Evolutionary conservation across 1,284 basidiomycete species (phyloP).

Genomic region (Apiotrichum akiyoshidainum): DNA sequence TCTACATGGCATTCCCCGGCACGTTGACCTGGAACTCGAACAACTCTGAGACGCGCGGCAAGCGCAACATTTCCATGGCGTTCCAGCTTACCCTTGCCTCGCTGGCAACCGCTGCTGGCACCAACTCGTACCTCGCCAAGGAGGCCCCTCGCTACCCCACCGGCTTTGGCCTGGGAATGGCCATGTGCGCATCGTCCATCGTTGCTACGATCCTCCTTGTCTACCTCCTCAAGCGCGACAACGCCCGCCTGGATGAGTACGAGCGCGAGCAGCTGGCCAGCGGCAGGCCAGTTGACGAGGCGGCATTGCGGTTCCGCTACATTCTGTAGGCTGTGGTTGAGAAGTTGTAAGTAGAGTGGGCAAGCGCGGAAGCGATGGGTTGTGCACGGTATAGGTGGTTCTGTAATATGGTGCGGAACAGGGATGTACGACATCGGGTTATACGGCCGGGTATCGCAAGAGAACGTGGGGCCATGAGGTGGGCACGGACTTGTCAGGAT

Average conservation of each 20-base stretch:
- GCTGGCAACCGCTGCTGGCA: slow-evolving; percentile 20
- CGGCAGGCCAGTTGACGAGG: not conserved
- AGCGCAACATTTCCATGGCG: slow-evolving; percentile 24
- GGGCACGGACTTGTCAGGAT: too few species aligned
- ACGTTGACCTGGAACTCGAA: slow-evolving; percentile 21
- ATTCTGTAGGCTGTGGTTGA: not conserved
- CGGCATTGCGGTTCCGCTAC: slow-evolving; percentile 7
- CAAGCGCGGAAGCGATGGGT: too few species aligned
- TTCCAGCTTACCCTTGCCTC: slow-evolving; percentile 21
- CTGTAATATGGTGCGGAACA: too few species aligned
- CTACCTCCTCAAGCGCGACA: slow-evolving; percentile 10
- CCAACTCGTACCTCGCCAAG: slow-evolving; percentile 21
- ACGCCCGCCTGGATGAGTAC: slow-evolving; percentile 8
- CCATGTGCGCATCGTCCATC: slow-evolving; percentile 17
- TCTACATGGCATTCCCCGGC: slow-evolving; percentile 16
- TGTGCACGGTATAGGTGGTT: too few species aligned
- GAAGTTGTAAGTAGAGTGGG: too few species aligned
- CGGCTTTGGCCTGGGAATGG: slow-evolving; percentile 20
- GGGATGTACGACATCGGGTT: too few species aligned
- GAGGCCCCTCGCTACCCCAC: slow-evolving; percentile 16
- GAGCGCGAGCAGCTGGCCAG: not conserved
- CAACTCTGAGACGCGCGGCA: slow-evolving; percentile 22
- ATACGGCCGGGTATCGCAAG: too few species aligned
- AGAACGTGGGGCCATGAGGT: too few species aligned
- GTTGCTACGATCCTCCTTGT: slow-evolving; percentile 6